Percentiles rank a stretch among this genome's conserved stretches.
Evolutionary conservation across 768 basidiomycete genomes (phyloP).

Genomic region (Russula foetens): DNA sequence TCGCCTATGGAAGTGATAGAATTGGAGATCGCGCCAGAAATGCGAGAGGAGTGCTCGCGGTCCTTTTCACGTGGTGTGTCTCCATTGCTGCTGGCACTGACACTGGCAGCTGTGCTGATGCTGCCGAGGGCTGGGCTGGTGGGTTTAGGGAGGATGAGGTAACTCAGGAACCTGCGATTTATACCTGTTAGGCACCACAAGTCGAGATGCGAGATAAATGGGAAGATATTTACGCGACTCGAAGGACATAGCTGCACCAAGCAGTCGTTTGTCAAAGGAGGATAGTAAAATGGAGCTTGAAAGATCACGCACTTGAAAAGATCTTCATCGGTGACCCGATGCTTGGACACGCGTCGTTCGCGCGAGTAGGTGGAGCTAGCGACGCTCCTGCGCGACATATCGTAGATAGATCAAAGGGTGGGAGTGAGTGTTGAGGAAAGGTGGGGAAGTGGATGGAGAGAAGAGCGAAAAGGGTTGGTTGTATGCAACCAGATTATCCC

Average conservation of each 20-base stretch:
- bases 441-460: neutral
- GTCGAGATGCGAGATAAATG: neutral
- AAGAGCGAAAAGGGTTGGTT: neutral
- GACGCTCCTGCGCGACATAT: conserved; percentile 67
- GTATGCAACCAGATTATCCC: too few species aligned
- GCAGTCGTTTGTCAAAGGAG: conserved; percentile 16
- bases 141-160: conserved; percentile 59
- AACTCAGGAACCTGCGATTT: conserved; percentile 52
- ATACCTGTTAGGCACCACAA: neutral
- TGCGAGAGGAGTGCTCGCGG: conserved; percentile 58
- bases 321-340: conserved; percentile 78
- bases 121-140: conserved; percentile 23
- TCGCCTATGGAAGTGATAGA: conserved; percentile 60
- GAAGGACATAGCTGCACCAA: conserved; percentile 58
- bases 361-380: conserved; percentile 44
- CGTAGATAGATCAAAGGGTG: neutral
- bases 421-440: too few species aligned
- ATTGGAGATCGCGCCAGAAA: conserved; percentile 52
- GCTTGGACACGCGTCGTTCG: conserved; percentile 64
- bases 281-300: neutral
- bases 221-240: conserved; percentile 60
- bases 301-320: conserved; percentile 65
- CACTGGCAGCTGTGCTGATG: conserved; percentile 7
- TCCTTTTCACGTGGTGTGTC: conserved; percentile 37
- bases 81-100: conserved; percentile 15